Conservation (phyloP, 164 flowering plant species). For the Protea cynaroides region DNA sequence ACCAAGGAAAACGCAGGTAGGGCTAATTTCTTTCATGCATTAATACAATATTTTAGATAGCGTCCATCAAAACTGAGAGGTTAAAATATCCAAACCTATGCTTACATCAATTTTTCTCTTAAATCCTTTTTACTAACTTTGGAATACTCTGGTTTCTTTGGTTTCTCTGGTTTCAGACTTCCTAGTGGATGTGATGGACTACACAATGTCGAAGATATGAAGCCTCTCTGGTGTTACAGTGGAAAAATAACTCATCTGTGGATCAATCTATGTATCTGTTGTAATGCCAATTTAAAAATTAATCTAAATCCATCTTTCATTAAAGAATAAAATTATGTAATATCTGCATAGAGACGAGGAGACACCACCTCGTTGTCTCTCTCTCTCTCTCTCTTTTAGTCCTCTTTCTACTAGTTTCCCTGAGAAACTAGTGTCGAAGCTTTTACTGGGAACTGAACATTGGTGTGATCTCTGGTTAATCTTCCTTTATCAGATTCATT, state of each 20-base stretch:
- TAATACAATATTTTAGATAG: no score
- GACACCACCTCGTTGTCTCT: conserved; percentile 58
- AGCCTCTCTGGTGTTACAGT: conserved; percentile 2
- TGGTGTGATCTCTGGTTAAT: no score
- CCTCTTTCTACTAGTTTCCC: neutral
- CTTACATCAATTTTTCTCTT: neutral
- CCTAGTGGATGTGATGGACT: conserved; percentile 74
- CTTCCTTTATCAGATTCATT: no score
- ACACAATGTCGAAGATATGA: conserved; percentile 65
- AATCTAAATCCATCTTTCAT: neutral
- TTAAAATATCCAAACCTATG: no score
- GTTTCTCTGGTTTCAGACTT: conserved; percentile 44
- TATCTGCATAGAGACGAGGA: conserved; percentile 18
- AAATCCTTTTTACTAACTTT: neutral
- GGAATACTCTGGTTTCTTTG: neutral
- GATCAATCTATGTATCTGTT: neutral
- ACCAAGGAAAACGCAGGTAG: conserved; percentile 86
- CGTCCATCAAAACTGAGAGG: no score
- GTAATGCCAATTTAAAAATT: conserved; percentile 1
- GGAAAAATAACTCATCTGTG: neutral
- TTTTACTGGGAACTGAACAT: neutral
- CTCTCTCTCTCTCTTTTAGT: conserved; percentile 5
- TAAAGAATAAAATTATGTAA: conserved; percentile 1
- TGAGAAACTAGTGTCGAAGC: neutral
- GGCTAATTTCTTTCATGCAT: no score